Conservation (phyloP, 1,284 basidiomycete genomes). For the Bjerkandera adusta region DNA sequence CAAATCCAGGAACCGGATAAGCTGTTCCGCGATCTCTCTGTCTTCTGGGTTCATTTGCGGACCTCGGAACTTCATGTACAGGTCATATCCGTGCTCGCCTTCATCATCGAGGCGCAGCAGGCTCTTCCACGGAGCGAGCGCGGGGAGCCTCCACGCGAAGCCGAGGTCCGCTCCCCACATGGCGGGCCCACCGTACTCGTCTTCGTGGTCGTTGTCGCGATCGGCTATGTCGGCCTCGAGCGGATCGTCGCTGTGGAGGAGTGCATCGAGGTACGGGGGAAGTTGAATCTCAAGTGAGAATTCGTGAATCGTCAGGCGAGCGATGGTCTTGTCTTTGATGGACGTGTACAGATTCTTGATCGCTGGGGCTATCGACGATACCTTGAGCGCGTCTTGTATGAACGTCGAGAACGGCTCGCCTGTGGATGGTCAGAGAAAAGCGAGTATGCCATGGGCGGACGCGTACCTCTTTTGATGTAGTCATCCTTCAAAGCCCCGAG, state of each 20-base stretch:
- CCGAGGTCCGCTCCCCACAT: slow-evolving; percentile 69
- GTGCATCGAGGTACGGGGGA: slow-evolving; percentile 71
- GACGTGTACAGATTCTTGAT: slow-evolving; percentile 77
- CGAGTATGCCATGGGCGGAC: neutral
- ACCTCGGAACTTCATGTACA: slow-evolving; percentile 57
- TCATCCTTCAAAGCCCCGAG: slow-evolving; percentile 71
- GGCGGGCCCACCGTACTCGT: slow-evolving; percentile 35
- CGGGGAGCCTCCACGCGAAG: slow-evolving; percentile 69
- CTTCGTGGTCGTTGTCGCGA: slow-evolving; percentile 50
- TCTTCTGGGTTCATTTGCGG: slow-evolving; percentile 65
- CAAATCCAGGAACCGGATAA: slow-evolving; percentile 66
- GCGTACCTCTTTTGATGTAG: slow-evolving; percentile 55
- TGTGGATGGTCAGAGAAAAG: slow-evolving; percentile 24
- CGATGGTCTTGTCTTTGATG: slow-evolving; percentile 68
- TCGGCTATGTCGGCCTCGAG: slow-evolving; percentile 39
- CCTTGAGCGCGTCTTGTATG: slow-evolving; percentile 54
- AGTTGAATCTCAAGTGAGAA: slow-evolving; percentile 80
- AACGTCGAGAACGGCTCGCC: slow-evolving; percentile 58
- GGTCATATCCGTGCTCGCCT: slow-evolving; percentile 50
- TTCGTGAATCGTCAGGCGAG: slow-evolving; percentile 72
- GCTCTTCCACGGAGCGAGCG: slow-evolving; percentile 91
- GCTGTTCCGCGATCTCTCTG: slow-evolving; percentile 61
- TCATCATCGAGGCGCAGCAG: slow-evolving; percentile 73
- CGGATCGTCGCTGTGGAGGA: slow-evolving; percentile 59
- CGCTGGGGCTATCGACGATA: slow-evolving; percentile 70